phyloP scores from a whole-genome alignment of 306 rosid species.

The Sicyos baderoa region DNA sequence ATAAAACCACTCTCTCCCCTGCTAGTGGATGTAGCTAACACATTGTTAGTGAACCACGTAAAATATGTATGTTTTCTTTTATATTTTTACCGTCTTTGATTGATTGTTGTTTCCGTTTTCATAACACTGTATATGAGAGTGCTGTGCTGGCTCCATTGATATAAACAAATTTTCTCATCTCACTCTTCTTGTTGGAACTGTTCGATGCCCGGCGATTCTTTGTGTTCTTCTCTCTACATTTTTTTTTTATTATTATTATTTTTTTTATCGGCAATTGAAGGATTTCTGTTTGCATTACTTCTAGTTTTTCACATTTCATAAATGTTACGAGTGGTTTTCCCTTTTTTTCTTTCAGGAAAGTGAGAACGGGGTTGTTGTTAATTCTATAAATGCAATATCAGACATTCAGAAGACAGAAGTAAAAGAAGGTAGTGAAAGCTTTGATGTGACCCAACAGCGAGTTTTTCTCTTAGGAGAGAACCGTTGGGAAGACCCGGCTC shows the following conservation, averaged over 20 bases:
- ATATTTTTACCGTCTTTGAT: too few relatives aligned
- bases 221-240: too few relatives aligned
- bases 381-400: constrained; percentile 45
- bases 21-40: too few relatives aligned
- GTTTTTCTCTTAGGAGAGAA: constrained; percentile 93
- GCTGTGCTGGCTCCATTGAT: background rate
- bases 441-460: constrained; percentile 36
- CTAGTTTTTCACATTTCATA: background rate
- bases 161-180: background rate
- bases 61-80: too few relatives aligned
- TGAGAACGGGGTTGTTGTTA: constrained; percentile 54
- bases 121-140: background rate
- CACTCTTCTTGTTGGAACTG: too few relatives aligned
- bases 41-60: too few relatives aligned
- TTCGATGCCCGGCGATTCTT: too few relatives aligned
- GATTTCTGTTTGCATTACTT: background rate
- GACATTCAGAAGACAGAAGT: constrained; percentile 43
- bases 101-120: too few relatives aligned
- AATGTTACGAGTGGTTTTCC: constrained; percentile 7
- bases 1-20: too few relatives aligned
- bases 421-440: constrained; percentile 33
- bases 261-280: constrained; percentile 14
- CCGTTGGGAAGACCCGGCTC: constrained; percentile 92
- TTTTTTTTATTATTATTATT: too few relatives aligned
- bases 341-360: constrained; percentile 34